Percentiles rank a stretch among this genome's conserved stretches.
Evolutionary conservation across 2,329 filamentous ascomycete species (phyloP).

Genomic region (Niveomyces coronatus): DNA sequence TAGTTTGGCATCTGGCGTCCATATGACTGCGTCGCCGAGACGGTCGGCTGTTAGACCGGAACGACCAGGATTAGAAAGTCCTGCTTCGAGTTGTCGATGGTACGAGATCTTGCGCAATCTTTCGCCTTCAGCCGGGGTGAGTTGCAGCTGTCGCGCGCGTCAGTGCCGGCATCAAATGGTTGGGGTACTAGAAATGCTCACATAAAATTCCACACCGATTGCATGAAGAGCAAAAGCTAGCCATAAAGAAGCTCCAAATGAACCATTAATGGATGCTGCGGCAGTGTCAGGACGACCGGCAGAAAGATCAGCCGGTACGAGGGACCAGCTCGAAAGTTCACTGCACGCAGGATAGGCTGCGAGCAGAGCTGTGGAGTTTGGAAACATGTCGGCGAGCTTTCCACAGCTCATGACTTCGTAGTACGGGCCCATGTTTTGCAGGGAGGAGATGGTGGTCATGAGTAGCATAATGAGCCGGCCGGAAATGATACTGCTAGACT

Average conservation of each 20-base stretch:
- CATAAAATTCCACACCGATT: conserved; percentile 36
- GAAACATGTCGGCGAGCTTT: conserved; percentile 32
- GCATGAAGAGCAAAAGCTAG: conserved; percentile 40
- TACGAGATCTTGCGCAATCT: conserved; percentile 45
- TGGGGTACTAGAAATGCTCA: too few species aligned
- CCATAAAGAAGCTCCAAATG: conserved; percentile 42
- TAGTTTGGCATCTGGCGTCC: background rate
- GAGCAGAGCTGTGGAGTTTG: conserved; percentile 16
- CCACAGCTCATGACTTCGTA: conserved; percentile 29
- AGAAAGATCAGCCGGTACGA: conserved; percentile 23
- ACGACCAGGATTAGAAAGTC: conserved; percentile 37
- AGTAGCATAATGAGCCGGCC: conserved; percentile 35
- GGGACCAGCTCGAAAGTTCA: conserved; percentile 20
- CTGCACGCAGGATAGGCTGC: conserved; percentile 33
- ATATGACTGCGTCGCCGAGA: conserved; percentile 20
- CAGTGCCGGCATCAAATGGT: too few species aligned
- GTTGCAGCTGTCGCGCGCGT: conserved; percentile 30
- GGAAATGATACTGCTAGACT: conserved; percentile 40
- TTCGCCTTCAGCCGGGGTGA: conserved; percentile 44
- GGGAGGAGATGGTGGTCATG: conserved; percentile 24
- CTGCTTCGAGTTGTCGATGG: conserved; percentile 43
- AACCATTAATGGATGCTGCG: conserved; percentile 31
- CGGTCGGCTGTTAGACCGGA: conserved; percentile 34
- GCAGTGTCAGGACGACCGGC: conserved; percentile 17
- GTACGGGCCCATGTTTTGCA: conserved; percentile 16